Conservation (phyloP, 352 stramenopile genomes). For the Globisporangium iwayamae region DNA sequence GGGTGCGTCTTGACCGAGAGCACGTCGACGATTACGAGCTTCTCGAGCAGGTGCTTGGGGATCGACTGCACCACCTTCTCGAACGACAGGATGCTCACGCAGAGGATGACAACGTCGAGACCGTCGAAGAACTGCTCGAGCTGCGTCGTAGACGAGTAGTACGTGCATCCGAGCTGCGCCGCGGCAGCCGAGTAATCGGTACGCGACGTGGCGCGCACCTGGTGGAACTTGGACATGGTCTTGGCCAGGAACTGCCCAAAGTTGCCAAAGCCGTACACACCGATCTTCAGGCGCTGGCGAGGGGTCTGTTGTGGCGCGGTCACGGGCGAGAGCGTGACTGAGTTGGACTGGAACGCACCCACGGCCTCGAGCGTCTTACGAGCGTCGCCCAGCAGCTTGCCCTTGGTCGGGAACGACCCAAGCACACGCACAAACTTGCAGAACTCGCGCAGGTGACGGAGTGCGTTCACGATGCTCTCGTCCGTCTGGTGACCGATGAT, state of each 20-base stretch:
- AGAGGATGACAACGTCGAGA: constrained; percentile 94
- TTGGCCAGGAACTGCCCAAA: constrained; percentile 98
- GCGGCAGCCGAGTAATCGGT: constrained; percentile 78
- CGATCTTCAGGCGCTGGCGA: constrained; percentile 86
- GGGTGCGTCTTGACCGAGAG: constrained; percentile 98
- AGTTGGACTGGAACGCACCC: constrained; percentile 32
- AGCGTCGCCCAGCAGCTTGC: constrained; percentile 52
- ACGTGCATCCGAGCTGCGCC: constrained; percentile 50
- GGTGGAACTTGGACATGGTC: constrained; percentile 91
- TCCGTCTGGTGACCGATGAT: constrained; percentile 64
- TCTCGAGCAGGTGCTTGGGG: constrained; percentile 65
- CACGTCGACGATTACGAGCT: constrained; percentile 95
- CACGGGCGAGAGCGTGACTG: constrained; percentile 25
- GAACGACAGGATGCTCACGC: constrained; percentile 80
- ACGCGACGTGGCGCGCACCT: constrained; percentile 83
- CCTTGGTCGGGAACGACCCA: constrained; percentile 79
- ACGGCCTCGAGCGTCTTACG: constrained; percentile 49
- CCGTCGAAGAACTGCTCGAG: constrained; percentile 88
- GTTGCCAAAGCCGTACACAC: constrained; percentile 95
- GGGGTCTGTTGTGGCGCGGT: constrained; percentile 19
- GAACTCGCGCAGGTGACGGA: constrained; percentile 79
- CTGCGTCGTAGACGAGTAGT: constrained; percentile 58
- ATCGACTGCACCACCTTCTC: constrained; percentile 63
- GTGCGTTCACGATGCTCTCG: constrained; percentile 60
- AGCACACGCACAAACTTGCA: constrained; percentile 84